Conservation (phyloP, 1,284 basidiomycete species). For the Hymenochaete sp. region DNA sequence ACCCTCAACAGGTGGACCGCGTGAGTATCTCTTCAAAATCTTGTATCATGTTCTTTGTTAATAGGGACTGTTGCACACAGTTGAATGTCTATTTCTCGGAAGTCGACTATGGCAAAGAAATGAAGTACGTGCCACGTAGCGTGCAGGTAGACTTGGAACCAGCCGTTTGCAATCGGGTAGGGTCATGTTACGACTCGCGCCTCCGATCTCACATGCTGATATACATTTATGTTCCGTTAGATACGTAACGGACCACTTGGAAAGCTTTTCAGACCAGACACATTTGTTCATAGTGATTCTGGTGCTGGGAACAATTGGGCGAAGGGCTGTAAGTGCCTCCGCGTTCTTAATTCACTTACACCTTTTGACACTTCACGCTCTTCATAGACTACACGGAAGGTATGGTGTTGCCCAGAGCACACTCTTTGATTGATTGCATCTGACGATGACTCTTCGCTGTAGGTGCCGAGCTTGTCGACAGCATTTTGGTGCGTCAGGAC, state of each 20-base stretch:
- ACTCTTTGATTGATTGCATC: not conserved
- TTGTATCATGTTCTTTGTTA: not conserved
- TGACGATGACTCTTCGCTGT: conserved; percentile 5
- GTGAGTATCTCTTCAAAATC: conserved; percentile 24
- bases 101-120: conserved; percentile 35
- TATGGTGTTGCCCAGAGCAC: conserved; percentile 22
- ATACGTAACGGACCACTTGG: conserved; percentile 64
- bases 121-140: conserved; percentile 89
- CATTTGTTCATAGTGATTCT: conserved; percentile 62
- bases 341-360: conserved; percentile 1
- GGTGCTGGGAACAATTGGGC: conserved; percentile 95
- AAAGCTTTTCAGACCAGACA: conserved; percentile 80
- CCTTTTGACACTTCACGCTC: not conserved
- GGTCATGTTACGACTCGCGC: not conserved
- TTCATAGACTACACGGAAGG: conserved; percentile 77
- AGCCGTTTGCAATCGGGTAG: conserved; percentile 77
- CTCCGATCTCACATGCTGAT: not conserved
- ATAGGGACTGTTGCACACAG: conserved; percentile 30
- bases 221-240: conserved; percentile 29
- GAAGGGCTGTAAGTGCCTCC: conserved; percentile 64
- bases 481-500: conserved; percentile 54
- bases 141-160: conserved; percentile 87
- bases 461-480: conserved; percentile 90
- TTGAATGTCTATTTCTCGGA: conserved; percentile 69
- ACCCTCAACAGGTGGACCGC: conserved; percentile 39